These are phyloP conservation scores for Colletotrichum ledebouriae DNA, from an alignment of 2,329 filamentous ascomycete species.

Conservation along the genomic window DNA sequence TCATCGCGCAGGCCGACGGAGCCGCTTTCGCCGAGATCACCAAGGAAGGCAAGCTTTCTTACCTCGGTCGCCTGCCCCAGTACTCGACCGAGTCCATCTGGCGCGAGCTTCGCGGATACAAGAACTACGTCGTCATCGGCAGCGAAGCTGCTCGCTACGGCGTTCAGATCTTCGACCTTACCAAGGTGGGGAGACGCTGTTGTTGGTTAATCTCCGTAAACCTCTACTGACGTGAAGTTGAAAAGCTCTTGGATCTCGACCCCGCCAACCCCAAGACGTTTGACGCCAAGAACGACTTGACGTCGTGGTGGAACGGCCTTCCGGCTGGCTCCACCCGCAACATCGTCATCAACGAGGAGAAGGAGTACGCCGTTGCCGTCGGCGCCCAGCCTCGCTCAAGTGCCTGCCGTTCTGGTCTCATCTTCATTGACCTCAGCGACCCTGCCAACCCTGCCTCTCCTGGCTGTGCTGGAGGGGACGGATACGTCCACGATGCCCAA, in stretches of 20 bases:
- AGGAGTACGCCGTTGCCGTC: constrained; percentile 58
- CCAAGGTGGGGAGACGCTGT: constrained; percentile 39
- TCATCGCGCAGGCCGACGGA: constrained; percentile 52
- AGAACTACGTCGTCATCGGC: constrained; percentile 51
- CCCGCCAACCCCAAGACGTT: constrained; percentile 54
- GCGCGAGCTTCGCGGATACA: constrained; percentile 53
- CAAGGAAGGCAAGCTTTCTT: constrained; percentile 56
- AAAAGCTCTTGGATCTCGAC: constrained; percentile 59
- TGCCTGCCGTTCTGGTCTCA: constrained; percentile 62
- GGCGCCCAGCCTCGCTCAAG: constrained; percentile 53
- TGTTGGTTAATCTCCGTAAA: constrained; percentile 1
- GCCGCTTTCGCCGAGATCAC: constrained; percentile 60
- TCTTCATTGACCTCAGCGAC: constrained; percentile 67
- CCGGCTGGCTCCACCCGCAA: constrained; percentile 59
- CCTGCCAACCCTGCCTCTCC: constrained; percentile 63
- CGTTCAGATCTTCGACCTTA: constrained; percentile 73
- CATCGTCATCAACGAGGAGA: constrained; percentile 62
- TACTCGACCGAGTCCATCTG: constrained; percentile 47
- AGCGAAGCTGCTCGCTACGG: constrained; percentile 62
- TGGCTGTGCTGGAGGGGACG: constrained; percentile 59
- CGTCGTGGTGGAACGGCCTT: constrained; percentile 49
- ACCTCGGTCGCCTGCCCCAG: constrained; percentile 57
- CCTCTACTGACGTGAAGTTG: constrained; percentile 25
- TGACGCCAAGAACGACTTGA: constrained; percentile 49
- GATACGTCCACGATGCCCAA: constrained; percentile 66